phyloP scores from a whole-genome alignment of 2,329 filamentous ascomycete genomes.

The Diatrype stigma region DNA sequence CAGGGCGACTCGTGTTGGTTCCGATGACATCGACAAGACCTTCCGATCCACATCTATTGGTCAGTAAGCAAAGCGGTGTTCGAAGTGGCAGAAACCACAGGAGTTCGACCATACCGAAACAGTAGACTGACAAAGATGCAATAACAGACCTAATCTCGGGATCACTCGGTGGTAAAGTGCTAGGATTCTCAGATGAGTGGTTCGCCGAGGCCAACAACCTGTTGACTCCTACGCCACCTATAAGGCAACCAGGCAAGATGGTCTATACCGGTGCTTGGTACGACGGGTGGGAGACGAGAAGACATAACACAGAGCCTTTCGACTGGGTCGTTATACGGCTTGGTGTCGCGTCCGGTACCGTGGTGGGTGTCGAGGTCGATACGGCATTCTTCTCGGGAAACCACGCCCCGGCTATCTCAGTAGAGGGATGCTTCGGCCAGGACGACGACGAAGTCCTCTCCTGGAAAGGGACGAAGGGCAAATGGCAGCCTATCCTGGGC shows the following conservation, averaged over 20 bases:
- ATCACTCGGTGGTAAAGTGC: constrained; percentile 57
- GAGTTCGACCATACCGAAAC: not conserved
- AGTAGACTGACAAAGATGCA: not conserved
- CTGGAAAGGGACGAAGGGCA: constrained; percentile 54
- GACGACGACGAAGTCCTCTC: constrained; percentile 61
- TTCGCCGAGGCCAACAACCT: constrained; percentile 64
- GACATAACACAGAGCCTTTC: constrained; percentile 60
- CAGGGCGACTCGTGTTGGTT: constrained; percentile 42
- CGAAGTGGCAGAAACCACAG: not conserved
- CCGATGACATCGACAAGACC: constrained; percentile 55
- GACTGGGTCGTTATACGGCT: constrained; percentile 65
- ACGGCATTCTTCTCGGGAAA: constrained; percentile 81
- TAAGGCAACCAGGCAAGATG: constrained; percentile 63
- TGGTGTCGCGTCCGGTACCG: constrained; percentile 65
- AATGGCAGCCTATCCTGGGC: constrained; percentile 69
- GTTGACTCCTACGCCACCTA: constrained; percentile 58
- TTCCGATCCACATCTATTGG: constrained; percentile 60
- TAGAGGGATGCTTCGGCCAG: constrained; percentile 68
- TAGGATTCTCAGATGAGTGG: constrained; percentile 65
- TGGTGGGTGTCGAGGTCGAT: constrained; percentile 74
- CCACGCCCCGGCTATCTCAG: constrained; percentile 73
- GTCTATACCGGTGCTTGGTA: constrained; percentile 68
- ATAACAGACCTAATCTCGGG: constrained; percentile 55
- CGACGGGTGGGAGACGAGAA: constrained; percentile 65
- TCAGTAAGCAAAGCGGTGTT: constrained; percentile 30